These are phyloP conservation scores for Marsdenia floribunda DNA, from an alignment of 257 asterid species.

Conservation along the genomic window DNA sequence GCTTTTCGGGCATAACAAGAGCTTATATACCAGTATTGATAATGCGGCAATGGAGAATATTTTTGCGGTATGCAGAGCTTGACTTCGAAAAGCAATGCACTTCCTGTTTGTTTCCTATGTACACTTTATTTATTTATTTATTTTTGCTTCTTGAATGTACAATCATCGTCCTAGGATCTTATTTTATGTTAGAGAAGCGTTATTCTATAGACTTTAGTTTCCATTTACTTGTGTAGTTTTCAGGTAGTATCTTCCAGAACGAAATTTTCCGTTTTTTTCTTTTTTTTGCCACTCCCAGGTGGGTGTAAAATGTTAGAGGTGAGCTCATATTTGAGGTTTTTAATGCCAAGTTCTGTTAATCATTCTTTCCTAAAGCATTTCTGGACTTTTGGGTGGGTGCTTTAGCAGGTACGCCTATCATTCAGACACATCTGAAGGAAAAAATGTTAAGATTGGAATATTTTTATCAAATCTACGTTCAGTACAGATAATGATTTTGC, in stretches of 20 bases:
- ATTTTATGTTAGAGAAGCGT: neutral
- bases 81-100: neutral
- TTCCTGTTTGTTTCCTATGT: neutral
- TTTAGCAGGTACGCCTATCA: neutral
- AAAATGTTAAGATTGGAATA: too few species aligned
- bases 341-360: neutral
- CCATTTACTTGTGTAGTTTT: neutral
- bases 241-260: neutral
- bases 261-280: too few species aligned
- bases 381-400: neutral
- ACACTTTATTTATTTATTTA: neutral
- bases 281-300: neutral
- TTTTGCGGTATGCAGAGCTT: neutral
- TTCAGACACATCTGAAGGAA: too few species aligned
- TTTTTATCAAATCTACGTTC: neutral
- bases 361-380: neutral
- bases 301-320: neutral
- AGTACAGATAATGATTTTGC: neutral
- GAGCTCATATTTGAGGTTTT: neutral
- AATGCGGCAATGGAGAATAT: neutral
- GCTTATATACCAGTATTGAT: neutral
- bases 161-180: conserved; percentile 1
- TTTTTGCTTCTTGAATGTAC: neutral
- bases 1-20: neutral
- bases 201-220: neutral